These are phyloP conservation scores for Chlorella sp. DNA, from an alignment of 139 green algal genomes.

Conservation along the genomic window DNA sequence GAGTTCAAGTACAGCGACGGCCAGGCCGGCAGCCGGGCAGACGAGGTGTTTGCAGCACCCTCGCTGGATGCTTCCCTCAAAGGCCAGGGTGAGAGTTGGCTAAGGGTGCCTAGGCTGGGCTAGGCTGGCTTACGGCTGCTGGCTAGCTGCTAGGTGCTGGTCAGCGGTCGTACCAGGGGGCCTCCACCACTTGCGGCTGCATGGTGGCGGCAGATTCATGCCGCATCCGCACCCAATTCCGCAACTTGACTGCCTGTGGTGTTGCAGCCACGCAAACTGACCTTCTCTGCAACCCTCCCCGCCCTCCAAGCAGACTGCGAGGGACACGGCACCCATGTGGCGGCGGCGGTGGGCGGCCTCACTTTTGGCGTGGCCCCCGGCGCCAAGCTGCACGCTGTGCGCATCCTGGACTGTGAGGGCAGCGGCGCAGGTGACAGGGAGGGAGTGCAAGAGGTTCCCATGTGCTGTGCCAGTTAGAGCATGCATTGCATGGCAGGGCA, in stretches of 20 bases:
- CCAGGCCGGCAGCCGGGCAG: background rate
- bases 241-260: no score
- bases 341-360: conserved; percentile 64
- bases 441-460: no score
- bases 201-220: no score
- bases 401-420: conserved; percentile 70
- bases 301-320: conserved; percentile 69
- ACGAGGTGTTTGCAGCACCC: conserved; percentile 9
- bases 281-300: no score
- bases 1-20: conserved; percentile 50
- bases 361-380: conserved; percentile 79
- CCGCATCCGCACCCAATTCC: no score
- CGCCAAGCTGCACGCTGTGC: conserved; percentile 60
- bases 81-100: background rate
- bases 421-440: conserved; percentile 36
- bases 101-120: background rate
- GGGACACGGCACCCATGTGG: conserved; percentile 80
- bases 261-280: no score
- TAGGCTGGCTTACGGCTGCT: background rate
- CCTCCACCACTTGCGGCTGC: no score
- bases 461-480: no score
- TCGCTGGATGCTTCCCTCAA: background rate
- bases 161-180: no score
- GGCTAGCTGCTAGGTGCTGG: no score
- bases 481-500: background rate